Conservation (phyloP, 2,329 filamentous ascomycete genomes). For the Hypoxylon sp. region DNA sequence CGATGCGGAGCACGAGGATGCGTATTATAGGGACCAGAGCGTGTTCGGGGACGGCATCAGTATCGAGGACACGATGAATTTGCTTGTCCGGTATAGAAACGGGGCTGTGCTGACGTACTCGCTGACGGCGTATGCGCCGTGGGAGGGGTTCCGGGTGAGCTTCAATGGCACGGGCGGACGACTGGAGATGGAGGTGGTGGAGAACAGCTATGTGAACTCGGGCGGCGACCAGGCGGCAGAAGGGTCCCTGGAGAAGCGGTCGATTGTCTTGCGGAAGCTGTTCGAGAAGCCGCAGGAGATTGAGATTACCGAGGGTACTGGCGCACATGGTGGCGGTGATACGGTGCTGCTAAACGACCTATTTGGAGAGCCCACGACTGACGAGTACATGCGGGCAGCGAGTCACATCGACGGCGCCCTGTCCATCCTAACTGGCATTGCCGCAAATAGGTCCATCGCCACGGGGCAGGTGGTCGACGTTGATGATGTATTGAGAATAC, state of each 20-base stretch:
- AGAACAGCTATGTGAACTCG: conserved; percentile 73
- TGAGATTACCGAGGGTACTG: conserved; percentile 65
- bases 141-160: conserved; percentile 71
- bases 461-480: conserved; percentile 71
- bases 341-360: conserved; percentile 69
- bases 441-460: conserved; percentile 70
- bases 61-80: conserved; percentile 75
- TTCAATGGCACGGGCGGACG: conserved; percentile 72
- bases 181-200: conserved; percentile 73
- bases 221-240: conserved; percentile 70
- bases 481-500: conserved; percentile 63
- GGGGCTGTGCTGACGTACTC: conserved; percentile 72
- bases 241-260: conserved; percentile 65
- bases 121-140: conserved; percentile 72
- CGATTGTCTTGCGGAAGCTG: conserved; percentile 65
- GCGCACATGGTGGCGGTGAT: conserved; percentile 74
- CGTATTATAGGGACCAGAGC: conserved; percentile 73
- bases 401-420: conserved; percentile 71
- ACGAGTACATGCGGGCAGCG: conserved; percentile 68
- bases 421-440: conserved; percentile 72
- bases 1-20: conserved; percentile 74
- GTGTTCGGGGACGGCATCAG: conserved; percentile 75
- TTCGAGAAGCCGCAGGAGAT: conserved; percentile 71
- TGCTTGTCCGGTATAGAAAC: conserved; percentile 70
- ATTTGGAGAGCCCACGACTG: conserved; percentile 67